Evolutionary conservation across 441 rosid genomes (phyloP).

Genomic region (Erodium chrysanthum): DNA sequence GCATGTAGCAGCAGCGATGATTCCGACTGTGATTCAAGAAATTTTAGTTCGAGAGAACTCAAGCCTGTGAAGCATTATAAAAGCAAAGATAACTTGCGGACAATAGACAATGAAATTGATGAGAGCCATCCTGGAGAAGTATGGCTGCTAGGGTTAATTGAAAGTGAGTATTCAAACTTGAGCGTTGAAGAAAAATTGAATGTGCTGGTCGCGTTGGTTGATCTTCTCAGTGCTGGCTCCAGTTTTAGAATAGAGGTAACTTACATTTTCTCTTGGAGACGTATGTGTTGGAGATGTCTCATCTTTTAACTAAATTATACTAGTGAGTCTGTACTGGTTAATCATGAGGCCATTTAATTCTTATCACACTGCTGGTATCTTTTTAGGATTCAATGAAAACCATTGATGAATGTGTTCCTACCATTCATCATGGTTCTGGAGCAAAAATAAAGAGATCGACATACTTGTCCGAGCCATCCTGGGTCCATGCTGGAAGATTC

Average conservation of each 20-base stretch:
- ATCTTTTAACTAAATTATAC: not conserved
- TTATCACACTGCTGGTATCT: slow-evolving; percentile 3
- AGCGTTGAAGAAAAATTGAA: slow-evolving; percentile 79
- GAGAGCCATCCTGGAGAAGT: slow-evolving; percentile 88
- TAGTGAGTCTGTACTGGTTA: slow-evolving; percentile 1
- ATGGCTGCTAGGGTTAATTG: slow-evolving; percentile 86
- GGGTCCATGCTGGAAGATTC: slow-evolving; percentile 48
- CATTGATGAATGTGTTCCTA: slow-evolving; percentile 35
- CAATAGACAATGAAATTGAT: slow-evolving; percentile 64
- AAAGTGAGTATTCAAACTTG: slow-evolving; percentile 87
- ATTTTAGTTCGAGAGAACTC: slow-evolving; percentile 28
- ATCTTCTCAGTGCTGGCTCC: slow-evolving; percentile 72
- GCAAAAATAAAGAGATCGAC: slow-evolving; percentile 76
- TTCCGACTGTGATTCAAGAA: slow-evolving; percentile 45
- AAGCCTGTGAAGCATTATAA: slow-evolving; percentile 25
- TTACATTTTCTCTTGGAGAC: slow-evolving; percentile 6
- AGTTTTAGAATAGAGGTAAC: slow-evolving; percentile 75
- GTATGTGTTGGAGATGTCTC: not conserved
- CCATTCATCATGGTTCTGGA: slow-evolving; percentile 59
- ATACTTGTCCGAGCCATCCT: slow-evolving; percentile 45
- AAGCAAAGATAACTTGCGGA: slow-evolving; percentile 35
- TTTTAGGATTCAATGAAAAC: slow-evolving; percentile 47
- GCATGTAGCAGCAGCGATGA: slow-evolving; percentile 44
- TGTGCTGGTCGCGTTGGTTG: slow-evolving; percentile 70
- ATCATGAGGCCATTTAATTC: not conserved